Base-by-base conservation (phyloP, 164 flowering plant genomes). In the Annona squamosa region DNA sequence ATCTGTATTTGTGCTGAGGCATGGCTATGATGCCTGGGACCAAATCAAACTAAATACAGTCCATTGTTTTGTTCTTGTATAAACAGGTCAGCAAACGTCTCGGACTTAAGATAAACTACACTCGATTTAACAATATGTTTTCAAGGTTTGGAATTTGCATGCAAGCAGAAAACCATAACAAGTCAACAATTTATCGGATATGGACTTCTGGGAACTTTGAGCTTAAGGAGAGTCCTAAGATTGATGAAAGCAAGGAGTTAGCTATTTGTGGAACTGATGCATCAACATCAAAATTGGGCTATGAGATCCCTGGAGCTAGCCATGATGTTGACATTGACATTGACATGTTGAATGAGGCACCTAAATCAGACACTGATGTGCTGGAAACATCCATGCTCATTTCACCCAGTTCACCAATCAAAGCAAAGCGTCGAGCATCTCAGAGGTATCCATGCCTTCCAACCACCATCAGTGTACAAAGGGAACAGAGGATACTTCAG, bases 61-160 rank as follows among this genome's bases (percentile, higher is more conserved):
- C 43, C 2, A 18, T 19, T 64, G 42, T 79, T 9, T 5, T 72
- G 19, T 61, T 66, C 4, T 13, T 79, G 17, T 64, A 56, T 74
- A 59, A 81, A 68, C 89, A 95, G 99, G 82, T 91, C 1, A 86
- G 87, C 75, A 81, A 80, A 81, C 85, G 89, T 76, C 95, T 96
- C 73, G 97, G 95, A 71, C 71, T 96, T 76, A 96, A 92, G 80
- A 87, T 72, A 81, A 78, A 81, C 79, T 77, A 89, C 76, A 76
- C 70, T 65, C 88, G 97, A 65, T 78, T 87, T 73, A 69, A 77
- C 46, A 79, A 73, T 80, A 84, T 91, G 87, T 79, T 81, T 72
- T 73, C 83, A 46, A 89, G 88, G 76, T 88, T 85, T 83, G 95
- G 93, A 56, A 83, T 92, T 87, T 84, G 81, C 76, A 73, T 81